Conservation (phyloP, 768 basidiomycete species). For the Saitozyma sp. region DNA sequence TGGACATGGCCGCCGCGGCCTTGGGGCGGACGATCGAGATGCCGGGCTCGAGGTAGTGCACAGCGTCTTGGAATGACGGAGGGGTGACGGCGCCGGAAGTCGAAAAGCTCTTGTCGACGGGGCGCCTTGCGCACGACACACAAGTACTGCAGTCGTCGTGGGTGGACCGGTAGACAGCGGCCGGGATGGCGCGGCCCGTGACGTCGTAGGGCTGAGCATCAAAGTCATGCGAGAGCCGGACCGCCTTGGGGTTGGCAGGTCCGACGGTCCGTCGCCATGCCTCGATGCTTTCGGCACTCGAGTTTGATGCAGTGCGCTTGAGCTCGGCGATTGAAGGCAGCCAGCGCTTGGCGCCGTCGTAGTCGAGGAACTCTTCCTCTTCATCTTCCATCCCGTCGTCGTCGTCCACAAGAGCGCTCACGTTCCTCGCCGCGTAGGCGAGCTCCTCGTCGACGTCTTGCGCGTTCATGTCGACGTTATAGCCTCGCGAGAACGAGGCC, state of each 20-base stretch:
- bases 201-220: no score
- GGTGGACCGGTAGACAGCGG: no score
- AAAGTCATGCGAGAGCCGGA: no score
- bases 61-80: constrained; percentile 1
- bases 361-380: constrained; percentile 41
- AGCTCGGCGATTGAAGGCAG: constrained; percentile 27
- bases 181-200: no score
- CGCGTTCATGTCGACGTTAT: background rate
- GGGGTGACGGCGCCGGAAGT: background rate
- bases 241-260: no score
- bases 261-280: no score
- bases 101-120: no score
- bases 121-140: no score
- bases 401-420: constrained; percentile 2
- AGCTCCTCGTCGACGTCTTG: background rate
- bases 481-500: background rate
- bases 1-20: background rate
- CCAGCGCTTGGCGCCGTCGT: constrained; percentile 40
- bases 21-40: constrained; percentile 14
- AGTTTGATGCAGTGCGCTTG: constrained; percentile 25
- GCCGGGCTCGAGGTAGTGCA: constrained; percentile 18
- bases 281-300: constrained; percentile 11
- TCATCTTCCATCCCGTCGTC: constrained; percentile 28
- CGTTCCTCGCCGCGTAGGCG: background rate
- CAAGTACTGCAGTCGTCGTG: no score